Conservation (phyloP, 169 alveolate species). For the Plasmodium inui region DNA sequence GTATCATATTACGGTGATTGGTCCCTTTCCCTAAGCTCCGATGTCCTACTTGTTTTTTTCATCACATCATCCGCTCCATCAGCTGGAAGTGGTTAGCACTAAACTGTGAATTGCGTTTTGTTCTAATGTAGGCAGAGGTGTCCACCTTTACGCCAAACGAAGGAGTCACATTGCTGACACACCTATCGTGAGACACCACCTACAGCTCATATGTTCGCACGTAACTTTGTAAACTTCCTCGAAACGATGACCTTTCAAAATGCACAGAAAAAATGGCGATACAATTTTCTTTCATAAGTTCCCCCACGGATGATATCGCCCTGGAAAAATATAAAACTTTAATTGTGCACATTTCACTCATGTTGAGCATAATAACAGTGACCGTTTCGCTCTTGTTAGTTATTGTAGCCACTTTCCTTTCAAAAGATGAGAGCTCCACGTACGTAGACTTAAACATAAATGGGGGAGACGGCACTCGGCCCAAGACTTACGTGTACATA, state of each 20-base stretch:
- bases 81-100: not conserved
- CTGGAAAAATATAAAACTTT: constrained; percentile 17
- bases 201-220: not conserved
- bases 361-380: constrained; percentile 42
- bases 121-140: not conserved
- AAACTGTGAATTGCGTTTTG: not conserved
- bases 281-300: not conserved
- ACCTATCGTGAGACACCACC: not conserved
- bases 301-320: not conserved
- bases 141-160: not conserved
- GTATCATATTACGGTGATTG: not conserved
- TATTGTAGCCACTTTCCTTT: constrained; percentile 6
- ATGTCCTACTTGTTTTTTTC: not conserved
- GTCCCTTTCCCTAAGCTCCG: not conserved
- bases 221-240: not conserved
- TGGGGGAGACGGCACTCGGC: not conserved
- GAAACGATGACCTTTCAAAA: not conserved
- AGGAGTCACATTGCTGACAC: not conserved
- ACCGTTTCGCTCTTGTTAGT: constrained; percentile 15
- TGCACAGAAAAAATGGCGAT: not conserved
- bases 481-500: constrained; percentile 42
- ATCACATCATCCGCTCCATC: not conserved
- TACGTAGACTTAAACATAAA: constrained; percentile 36
- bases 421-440: constrained; percentile 10
- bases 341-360: constrained; percentile 20